Evolutionary conservation across 192 early-diverging fungal species (phyloP), one percentile per base, ranked within the genome.

Genomic region (Backusella mclennaniae): DNA sequence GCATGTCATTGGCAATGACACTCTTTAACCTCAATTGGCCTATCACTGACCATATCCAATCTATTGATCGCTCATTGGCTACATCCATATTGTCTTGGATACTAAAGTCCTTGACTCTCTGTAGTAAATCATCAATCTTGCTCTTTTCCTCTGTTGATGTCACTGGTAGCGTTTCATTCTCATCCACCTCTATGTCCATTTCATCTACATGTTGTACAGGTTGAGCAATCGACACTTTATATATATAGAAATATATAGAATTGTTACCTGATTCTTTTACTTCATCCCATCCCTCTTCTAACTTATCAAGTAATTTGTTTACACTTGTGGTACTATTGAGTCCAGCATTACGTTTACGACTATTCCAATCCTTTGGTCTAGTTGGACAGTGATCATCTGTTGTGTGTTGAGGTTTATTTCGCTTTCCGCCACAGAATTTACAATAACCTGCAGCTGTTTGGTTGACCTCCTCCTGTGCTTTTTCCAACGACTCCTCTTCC

Each of bases 1-100:
- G 9, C 12, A 86, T 75, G 42, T 84, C 73, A 33, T 79, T 84
- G 6, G 80, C 85, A 36, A 82, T 46, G 0, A 86, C 67, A 7
- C 72, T 76, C 4, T 69, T 69, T 31, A 86, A 71, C 59, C 76
- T 35, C 21, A 86, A 46, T n/a, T 79, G 73, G 33, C 49, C 75
- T n/a, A 86, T 67, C 0, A 82, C 77, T 1, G 69, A 67, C 85
- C 85, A 86, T 56, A 86, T 75, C 85, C 85, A 86, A 41, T 84
- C 85, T 66, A 86, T 70, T 9, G 59, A 75, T 9, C 78, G 69
- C 46, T 79, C 77, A 36, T 83, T 67, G 15, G 69, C 36, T 14
- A 68, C 49, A 42, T 75, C 36, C 19, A 36, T 66, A 0, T n/a
- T 68, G 29, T 42, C 44, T 73, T n/a, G 29, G 35, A 66, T 67